Evolutionary conservation across 352 stramenopile species (phyloP), one percentile per base, ranked within the genome.

Genomic region (Pythium rishiriense): DNA sequence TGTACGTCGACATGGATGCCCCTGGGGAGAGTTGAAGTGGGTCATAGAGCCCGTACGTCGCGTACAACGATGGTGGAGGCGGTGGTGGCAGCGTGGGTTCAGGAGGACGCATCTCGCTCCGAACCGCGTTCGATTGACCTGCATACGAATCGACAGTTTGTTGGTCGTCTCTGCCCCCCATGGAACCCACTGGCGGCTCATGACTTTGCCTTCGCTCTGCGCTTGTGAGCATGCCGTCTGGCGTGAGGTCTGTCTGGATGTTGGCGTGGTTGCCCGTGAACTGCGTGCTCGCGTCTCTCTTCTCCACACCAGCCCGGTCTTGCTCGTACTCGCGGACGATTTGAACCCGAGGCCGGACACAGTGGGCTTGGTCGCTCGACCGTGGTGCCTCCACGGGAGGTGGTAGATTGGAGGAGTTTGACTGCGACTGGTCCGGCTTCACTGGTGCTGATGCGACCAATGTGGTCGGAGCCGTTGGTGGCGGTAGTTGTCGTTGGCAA

Each of bases 241-340:
- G 79, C 9, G 76, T 72, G 10, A 92, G 37, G 42, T 92, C 79
- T 2, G 83, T 73, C 71, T 92, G 83, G 41, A 90, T 85, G 9
- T 58, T 71, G 19, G 81, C 81, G 58, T 92, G 83, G 47, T 92
- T 92, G 17, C 83, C 83, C 3, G 83, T 92, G 59, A 79, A 90
- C 39, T 92, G 83, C 39, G 81, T 92, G 26, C 69, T 78, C 10
- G 76, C 83, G 24, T 92, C 83, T 67, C 73, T 75, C 73, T 79
- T 92, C 56, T 90, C 81, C 1, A 76, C 58, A 8, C 47, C 60
- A 3, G 22, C 31, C 9, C 33, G 55, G 28, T 46, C 29, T 5
- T 58, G 28, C 19, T 81, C 61, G 31, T 85, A 90, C 29, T 76
- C 79, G 28, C 83, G 79, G 3, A 92, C 56, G 31, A 92, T 90